A percentile compares a stretch with the other conserved stretches of the same genome.
Conservation (phyloP, 2,329 filamentous ascomycete species). For the Cordyceps cateniannulata region DNA sequence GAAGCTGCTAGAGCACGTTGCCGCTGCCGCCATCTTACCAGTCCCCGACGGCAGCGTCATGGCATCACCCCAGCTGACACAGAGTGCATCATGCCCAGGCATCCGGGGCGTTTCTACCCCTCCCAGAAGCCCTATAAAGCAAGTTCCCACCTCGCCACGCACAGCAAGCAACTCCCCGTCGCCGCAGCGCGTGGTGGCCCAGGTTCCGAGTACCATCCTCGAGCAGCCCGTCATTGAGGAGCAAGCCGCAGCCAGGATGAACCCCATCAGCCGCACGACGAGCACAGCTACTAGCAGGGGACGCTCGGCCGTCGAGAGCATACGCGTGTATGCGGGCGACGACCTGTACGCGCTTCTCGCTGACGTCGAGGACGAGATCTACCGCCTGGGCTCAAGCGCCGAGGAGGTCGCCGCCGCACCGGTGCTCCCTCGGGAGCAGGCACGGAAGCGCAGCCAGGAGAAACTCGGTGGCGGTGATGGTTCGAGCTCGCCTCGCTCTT, state of each 20-base stretch:
- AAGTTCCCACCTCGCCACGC: conserved; percentile 25
- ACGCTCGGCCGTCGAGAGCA: conserved; percentile 52
- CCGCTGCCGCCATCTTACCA: conserved; percentile 57
- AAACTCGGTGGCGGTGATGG: conserved; percentile 33
- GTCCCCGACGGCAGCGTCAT: conserved; percentile 23
- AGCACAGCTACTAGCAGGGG: conserved; percentile 20
- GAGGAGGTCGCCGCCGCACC: conserved; percentile 10
- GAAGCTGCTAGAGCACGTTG: conserved; percentile 76
- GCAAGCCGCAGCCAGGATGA: conserved; percentile 21
- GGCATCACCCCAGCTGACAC: conserved; percentile 25
- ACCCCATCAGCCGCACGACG: conserved; percentile 21
- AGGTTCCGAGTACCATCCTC: conserved; percentile 50
- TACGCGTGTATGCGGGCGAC: conserved; percentile 61
- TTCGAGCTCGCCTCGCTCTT: background rate
- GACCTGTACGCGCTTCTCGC: conserved; percentile 61
- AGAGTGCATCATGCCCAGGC: conserved; percentile 32
- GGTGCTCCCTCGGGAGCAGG: too few species aligned
- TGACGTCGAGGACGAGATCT: conserved; percentile 51
- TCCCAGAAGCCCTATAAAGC: conserved; percentile 52
- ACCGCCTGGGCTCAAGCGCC: conserved; percentile 26
- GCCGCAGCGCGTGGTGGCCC: conserved; percentile 44
- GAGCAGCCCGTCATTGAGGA: conserved; percentile 44
- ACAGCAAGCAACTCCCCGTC: conserved; percentile 36
- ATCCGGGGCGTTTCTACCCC: conserved; percentile 47
- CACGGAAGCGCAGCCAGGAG: conserved; percentile 44